Evolutionary conservation across 1,284 basidiomycete species (phyloP), one percentile per base, ranked within the genome.

Genomic region (Sanghuangporus baumii): DNA sequence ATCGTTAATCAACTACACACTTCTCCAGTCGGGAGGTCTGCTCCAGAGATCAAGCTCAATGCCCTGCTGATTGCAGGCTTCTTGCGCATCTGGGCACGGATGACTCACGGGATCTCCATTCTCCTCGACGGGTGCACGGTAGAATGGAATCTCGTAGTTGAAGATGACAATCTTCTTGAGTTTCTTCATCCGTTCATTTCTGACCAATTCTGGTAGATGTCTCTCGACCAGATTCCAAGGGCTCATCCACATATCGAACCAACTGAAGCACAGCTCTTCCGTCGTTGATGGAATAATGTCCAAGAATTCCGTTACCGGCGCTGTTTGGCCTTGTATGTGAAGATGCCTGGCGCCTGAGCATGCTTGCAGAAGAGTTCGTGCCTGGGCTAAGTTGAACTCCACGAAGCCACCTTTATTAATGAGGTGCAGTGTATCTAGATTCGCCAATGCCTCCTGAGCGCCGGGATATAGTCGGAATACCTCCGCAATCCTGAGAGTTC

Each of bases 231-330:
- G 59, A 57, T 55, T 48, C 63, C 63, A 65, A 12, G 63, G 63
- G 37, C 59, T 61, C 55, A 61, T 57, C 63, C 63, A 65, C 56
- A 65, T 65, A 36, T 65, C 63, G 31, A 61, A 65, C 63, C 63
- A 65, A 37, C 63, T 65, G 40, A 65, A 65, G 8, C 56, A 47
- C 4, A 65, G 46, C 36, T 65, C 60, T 38, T 65, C 63, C 26
- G 55, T 54, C 20, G 63, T 58, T 20, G 55, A 31, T 26, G 63
- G 63, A n/a, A 65, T 26, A 23, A 61, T 47, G 51, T 61, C 63
- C 11, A 65, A 38, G 40, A 65, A 65, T 36, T 65, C 63, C 6
- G 38, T 40, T n/a, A 65, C 50, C 18, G 59, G 60, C 12, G 59
- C 63, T 48, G 59, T 65, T 26, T 65, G 63, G 14, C 59, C 56